Conservation (phyloP, 768 basidiomycete genomes). For the Russula dissimulans region DNA sequence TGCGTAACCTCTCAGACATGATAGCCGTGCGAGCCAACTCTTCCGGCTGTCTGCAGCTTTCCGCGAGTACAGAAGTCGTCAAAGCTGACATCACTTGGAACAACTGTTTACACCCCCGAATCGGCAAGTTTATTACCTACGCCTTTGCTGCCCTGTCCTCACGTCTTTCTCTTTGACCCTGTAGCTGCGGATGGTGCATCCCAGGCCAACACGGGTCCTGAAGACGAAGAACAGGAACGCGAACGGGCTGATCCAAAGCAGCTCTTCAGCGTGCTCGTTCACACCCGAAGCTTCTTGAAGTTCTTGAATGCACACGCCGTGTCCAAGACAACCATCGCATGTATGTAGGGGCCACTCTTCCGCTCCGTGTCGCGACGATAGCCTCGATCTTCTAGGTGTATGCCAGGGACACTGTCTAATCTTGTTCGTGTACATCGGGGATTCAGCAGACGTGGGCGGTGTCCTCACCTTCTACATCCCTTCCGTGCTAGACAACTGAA, state of each 20-base stretch:
- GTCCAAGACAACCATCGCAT: slow-evolving; percentile 77
- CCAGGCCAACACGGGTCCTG: slow-evolving; percentile 19
- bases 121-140: slow-evolving; percentile 27
- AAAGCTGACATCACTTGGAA: slow-evolving; percentile 74
- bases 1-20: slow-evolving; percentile 60
- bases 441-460: slow-evolving; percentile 67
- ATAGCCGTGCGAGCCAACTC: slow-evolving; percentile 63
- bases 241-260: slow-evolving; percentile 42
- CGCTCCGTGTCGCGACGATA: background rate
- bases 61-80: slow-evolving; percentile 63
- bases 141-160: background rate
- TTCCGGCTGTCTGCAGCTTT: slow-evolving; percentile 43
- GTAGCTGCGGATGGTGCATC: slow-evolving; percentile 21
- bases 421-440: slow-evolving; percentile 83
- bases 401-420: slow-evolving; percentile 80
- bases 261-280: slow-evolving; percentile 58
- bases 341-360: slow-evolving; percentile 35
- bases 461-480: slow-evolving; percentile 87
- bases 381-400: slow-evolving; percentile 41
- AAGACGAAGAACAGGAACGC: slow-evolving; percentile 28
- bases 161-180: background rate
- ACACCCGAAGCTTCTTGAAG: slow-evolving; percentile 66
- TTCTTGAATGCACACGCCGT: slow-evolving; percentile 76
- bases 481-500: slow-evolving; percentile 52
- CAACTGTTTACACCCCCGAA: slow-evolving; percentile 56